These are phyloP conservation scores for Clitopilus passeckerianus DNA, from an alignment of 768 basidiomycete genomes.

Conservation along the genomic window DNA sequence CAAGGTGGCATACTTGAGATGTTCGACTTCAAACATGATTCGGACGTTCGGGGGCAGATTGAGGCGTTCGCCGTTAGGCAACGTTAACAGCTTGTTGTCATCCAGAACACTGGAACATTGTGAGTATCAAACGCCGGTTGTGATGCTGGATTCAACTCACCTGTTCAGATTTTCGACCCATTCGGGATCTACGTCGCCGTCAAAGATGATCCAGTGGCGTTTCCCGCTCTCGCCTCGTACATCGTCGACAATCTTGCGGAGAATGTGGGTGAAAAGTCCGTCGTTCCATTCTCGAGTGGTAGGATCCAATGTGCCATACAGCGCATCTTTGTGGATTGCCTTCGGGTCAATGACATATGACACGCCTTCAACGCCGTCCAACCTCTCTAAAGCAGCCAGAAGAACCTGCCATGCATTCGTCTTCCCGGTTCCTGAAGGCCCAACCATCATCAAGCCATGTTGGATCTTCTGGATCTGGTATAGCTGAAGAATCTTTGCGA, in stretches of 20 bases:
- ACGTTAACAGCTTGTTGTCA: slow-evolving; percentile 94
- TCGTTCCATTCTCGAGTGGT: slow-evolving; percentile 99
- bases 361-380: slow-evolving; percentile 90
- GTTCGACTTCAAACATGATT: slow-evolving; percentile 99
- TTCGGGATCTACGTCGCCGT: slow-evolving; percentile 99
- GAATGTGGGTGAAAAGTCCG: slow-evolving; percentile 94
- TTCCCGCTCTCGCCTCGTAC: slow-evolving; percentile 96
- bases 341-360: slow-evolving; percentile 98
- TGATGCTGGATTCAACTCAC: slow-evolving; percentile 32
- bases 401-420: slow-evolving; percentile 96
- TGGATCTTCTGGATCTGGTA: slow-evolving; percentile 99
- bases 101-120: slow-evolving; percentile 75
- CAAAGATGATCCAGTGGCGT: slow-evolving; percentile 99
- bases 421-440: slow-evolving; percentile 95
- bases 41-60: slow-evolving; percentile 95
- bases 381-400: slow-evolving; percentile 80
- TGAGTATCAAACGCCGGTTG: background rate
- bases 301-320: slow-evolving; percentile 94
- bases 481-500: slow-evolving; percentile 92
- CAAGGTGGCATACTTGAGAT: slow-evolving; percentile 92
- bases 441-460: slow-evolving; percentile 99
- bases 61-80: slow-evolving; percentile 97
- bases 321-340: slow-evolving; percentile 96
- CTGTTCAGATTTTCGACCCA: slow-evolving; percentile 99
- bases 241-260: slow-evolving; percentile 97